Conservation (phyloP, 192 early-diverging fungal genomes). For the Chytriomyces confervae region DNA sequence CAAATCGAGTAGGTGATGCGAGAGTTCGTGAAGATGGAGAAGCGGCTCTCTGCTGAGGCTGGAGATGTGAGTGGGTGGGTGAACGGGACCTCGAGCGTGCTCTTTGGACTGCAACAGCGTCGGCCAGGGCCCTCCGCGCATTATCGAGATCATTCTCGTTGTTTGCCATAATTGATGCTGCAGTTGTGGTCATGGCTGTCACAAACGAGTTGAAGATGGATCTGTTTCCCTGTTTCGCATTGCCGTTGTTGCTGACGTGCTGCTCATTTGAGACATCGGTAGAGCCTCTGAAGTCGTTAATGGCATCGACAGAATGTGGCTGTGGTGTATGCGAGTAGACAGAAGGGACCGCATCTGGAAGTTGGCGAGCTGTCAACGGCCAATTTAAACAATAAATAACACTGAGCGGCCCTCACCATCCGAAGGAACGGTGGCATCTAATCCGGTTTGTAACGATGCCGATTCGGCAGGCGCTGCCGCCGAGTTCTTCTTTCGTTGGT, state of each 20-base stretch:
- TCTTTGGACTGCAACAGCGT: constrained; percentile 5
- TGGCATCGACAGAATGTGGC: not conserved
- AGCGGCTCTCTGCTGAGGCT: not conserved
- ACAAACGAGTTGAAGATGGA: constrained; percentile 33
- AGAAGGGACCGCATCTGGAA: too few relatives aligned
- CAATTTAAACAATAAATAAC: too few relatives aligned
- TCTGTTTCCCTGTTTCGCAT: constrained; percentile 7
- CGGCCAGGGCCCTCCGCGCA: not conserved
- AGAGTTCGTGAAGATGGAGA: not conserved
- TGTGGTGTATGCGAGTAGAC: not conserved
- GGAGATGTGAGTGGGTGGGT: not conserved
- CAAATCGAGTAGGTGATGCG: not conserved
- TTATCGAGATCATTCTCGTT: constrained; percentile 1
- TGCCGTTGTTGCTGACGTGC: not conserved
- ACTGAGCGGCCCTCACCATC: too few relatives aligned
- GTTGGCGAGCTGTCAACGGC: too few relatives aligned
- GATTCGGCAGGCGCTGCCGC: not conserved
- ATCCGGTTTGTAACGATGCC: not conserved
- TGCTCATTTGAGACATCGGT: not conserved
- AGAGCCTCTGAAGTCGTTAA: not conserved
- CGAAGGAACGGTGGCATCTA: too few relatives aligned
- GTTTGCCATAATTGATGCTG: constrained; percentile 16
- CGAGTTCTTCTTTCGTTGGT: constrained; percentile 29
- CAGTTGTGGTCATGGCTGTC: constrained; percentile 22
- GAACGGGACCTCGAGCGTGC: not conserved